A percentile compares a stretch with the other conserved stretches of the same genome.
Evolutionary conservation across 2,329 filamentous ascomycete genomes (phyloP).

Genomic region (Fusarium sp.): DNA sequence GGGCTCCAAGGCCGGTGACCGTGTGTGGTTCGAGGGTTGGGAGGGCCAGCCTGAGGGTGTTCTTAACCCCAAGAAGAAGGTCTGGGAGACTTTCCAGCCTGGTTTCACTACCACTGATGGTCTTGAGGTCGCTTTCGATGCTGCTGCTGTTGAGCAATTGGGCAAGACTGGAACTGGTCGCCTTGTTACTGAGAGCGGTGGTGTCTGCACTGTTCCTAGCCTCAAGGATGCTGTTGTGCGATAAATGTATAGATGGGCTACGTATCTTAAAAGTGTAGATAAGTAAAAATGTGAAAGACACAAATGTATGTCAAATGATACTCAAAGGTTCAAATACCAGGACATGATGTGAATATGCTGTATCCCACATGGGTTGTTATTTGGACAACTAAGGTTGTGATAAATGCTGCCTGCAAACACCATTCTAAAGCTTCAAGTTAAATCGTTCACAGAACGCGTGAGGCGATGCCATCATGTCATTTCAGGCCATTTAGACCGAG

Average conservation of each 20-base stretch:
- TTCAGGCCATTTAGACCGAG: neutral
- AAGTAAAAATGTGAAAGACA: conserved; percentile 16
- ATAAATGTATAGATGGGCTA: conserved; percentile 60
- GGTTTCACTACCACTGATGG: conserved; percentile 90
- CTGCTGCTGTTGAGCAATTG: conserved; percentile 78
- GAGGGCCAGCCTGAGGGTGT: conserved; percentile 91
- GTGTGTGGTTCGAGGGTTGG: conserved; percentile 95
- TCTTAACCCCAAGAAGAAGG: conserved; percentile 99
- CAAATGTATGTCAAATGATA: neutral
- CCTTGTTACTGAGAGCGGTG: conserved; percentile 81
- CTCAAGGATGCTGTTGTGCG: conserved; percentile 85
- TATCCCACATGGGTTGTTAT: neutral
- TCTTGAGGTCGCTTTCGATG: conserved; percentile 89
- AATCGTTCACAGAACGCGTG: rapidly evolving
- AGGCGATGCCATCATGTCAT: neutral
- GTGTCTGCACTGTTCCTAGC: conserved; percentile 84
- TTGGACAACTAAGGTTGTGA: neutral
- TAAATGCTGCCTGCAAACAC: neutral
- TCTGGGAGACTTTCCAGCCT: conserved; percentile 97
- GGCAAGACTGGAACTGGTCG: conserved; percentile 75
- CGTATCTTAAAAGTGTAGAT: conserved; percentile 12
- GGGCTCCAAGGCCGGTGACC: conserved; percentile 83
- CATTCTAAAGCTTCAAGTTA: rapidly evolving
- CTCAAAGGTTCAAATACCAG: neutral
- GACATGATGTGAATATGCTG: neutral